Conservation (phyloP, 2,329 filamentous ascomycete genomes). For the Hypoxylon sp. region DNA sequence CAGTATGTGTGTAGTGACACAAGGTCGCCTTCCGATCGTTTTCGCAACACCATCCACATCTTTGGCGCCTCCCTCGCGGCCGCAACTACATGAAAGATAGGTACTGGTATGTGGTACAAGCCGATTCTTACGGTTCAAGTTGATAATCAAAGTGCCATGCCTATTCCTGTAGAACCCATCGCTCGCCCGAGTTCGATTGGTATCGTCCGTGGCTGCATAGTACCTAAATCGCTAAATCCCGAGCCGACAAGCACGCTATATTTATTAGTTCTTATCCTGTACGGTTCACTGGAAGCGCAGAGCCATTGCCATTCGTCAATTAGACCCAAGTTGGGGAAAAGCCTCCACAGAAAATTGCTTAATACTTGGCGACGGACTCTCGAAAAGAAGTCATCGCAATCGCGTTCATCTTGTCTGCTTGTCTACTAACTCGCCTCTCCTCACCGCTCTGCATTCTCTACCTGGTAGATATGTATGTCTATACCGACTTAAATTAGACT, state of each 20-base stretch:
- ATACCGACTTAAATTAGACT: no score
- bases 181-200: constrained; percentile 4
- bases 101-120: no score
- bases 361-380: constrained; percentile 25
- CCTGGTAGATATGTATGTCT: no score
- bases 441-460: constrained; percentile 29
- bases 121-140: no score
- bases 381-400: constrained; percentile 30
- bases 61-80: constrained; percentile 15
- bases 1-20: constrained; percentile 21
- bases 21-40: constrained; percentile 36
- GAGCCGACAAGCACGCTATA: constrained; percentile 17
- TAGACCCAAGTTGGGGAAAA: constrained; percentile 21
- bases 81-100: constrained; percentile 13
- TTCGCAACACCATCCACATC: constrained; percentile 11
- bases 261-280: constrained; percentile 19
- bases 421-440: no score
- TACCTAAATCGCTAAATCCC: constrained; percentile 28
- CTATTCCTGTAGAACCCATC: constrained; percentile 10
- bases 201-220: constrained; percentile 6
- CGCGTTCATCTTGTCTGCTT: constrained; percentile 6
- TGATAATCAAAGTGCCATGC: constrained; percentile 4
- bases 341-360: constrained; percentile 23
- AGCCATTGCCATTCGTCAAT: constrained; percentile 29
- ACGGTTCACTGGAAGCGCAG: constrained; percentile 16